Base-by-base conservation (phyloP, 768 basidiomycete species). In the Antrodiella citrinella region DNA sequence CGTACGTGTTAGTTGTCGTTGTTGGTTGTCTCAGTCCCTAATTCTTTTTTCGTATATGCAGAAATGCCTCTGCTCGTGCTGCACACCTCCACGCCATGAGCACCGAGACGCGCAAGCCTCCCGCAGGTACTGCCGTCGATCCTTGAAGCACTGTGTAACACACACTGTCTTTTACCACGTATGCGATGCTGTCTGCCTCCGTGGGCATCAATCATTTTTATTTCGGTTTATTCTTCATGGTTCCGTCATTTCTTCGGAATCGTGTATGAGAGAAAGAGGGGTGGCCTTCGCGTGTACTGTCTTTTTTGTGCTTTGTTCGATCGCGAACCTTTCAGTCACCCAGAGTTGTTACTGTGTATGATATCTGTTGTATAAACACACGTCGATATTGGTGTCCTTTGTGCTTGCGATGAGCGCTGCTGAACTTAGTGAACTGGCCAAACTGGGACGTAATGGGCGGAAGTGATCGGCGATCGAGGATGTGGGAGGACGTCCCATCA, bases 1-100 rank as follows among this genome's bases (percentile, higher is more conserved):
- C 75, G 81, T 81, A 49, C 52, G 72, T 61, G 42, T 52, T 22
- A 5, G 41, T 18, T 43, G 7, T n/a, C 21, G 9, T 18, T 18
- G 41, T 43, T n/a, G 19, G 15, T 10, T 43, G 41, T 9, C 21
- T 22, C 21, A 22, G 19, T 10, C 35, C 35, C 35, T 38, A 10
- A n/a, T n/a, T n/a, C n/a, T n/a, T 35, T 35, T 7, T 35, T 35
- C 30, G 30, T 43, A 18, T 10, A 38, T 43, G 19, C 41, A 43
- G 41, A 43, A 43, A 43, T 18, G 21, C 15, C 10, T 22, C 15
- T 18, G 41, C 41, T 22, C 41, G 41, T 18, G 41, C 15, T 9
- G 41, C 41, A 5, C 41, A 43, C 21, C 18, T 43, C 9, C n/a
- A 18, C n/a, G 41, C 41, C 21, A 22, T 18, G 21, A 43, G 19